These are phyloP conservation scores for Mycena amicta DNA, from an alignment of 768 basidiomycete species.

Conservation along the genomic window DNA sequence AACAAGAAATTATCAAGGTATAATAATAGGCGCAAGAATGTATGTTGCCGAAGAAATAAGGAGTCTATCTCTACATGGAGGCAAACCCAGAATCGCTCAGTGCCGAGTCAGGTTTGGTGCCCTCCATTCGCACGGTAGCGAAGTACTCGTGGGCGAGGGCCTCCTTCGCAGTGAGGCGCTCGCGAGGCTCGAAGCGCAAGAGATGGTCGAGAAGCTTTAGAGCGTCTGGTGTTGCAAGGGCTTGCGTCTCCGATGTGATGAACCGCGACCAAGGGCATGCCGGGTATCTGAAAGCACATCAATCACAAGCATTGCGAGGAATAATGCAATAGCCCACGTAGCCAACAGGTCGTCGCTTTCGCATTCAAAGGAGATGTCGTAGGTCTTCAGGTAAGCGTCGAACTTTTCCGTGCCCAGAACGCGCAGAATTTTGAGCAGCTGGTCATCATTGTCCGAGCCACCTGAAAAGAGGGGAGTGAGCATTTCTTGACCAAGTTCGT, in stretches of 20 bases:
- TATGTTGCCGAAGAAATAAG: too few relatives aligned
- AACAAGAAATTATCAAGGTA: background rate
- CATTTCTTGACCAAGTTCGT: background rate
- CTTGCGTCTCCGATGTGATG: conserved; percentile 59
- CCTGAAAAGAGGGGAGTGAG: conserved; percentile 1
- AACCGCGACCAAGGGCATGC: conserved; percentile 69
- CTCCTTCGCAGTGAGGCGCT: conserved; percentile 67
- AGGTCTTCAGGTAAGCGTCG: conserved; percentile 59
- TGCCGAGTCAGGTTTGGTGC: conserved; percentile 46
- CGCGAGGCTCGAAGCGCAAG: conserved; percentile 69
- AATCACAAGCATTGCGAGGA: background rate
- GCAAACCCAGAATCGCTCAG: conserved; percentile 54
- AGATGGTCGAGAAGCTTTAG: conserved; percentile 69
- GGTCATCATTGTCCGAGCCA: conserved; percentile 74
- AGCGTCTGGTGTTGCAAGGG: conserved; percentile 61
- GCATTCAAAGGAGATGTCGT: conserved; percentile 68
- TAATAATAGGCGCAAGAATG: background rate
- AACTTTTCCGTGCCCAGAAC: conserved; percentile 57
- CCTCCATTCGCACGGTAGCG: conserved; percentile 49
- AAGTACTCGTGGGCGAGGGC: conserved; percentile 52
- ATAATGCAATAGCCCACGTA: conserved; percentile 35
- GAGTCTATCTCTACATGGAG: conserved; percentile 32
- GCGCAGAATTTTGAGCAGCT: conserved; percentile 65
- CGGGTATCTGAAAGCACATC: conserved; percentile 44
- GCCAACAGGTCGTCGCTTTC: conserved; percentile 59